A percentile compares a stretch with the other conserved stretches of the same genome.
Conservation (phyloP, 306 rosid species). For the Citrullus mucosospermus region DNA sequence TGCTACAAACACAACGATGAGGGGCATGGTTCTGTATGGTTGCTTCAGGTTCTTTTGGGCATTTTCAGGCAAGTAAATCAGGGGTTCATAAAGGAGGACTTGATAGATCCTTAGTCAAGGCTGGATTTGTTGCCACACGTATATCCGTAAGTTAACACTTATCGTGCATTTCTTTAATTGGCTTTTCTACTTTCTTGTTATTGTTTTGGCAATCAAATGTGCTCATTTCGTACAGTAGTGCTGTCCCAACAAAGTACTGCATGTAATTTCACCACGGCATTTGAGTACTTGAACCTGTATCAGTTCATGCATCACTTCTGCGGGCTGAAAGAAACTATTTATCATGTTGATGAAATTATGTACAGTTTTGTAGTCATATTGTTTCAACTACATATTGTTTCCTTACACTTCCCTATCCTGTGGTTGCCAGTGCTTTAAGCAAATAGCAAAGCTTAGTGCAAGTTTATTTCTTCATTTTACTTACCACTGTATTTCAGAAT, state of each 20-base stretch:
- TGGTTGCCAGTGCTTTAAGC: too few species aligned
- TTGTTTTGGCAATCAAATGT: neutral
- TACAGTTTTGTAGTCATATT: neutral
- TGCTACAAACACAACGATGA: neutral
- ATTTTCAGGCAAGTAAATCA: conserved; percentile 92
- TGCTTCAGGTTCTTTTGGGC: conserved; percentile 85
- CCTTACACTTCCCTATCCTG: neutral
- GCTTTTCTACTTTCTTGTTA: neutral
- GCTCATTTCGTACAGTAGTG: neutral
- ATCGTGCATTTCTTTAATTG: neutral
- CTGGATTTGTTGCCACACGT: conserved; percentile 91
- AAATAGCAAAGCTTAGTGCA: too few species aligned
- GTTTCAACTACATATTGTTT: neutral
- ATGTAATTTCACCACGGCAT: neutral
- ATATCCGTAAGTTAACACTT: conserved; percentile 53
- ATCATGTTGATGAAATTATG: neutral
- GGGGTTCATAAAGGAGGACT: conserved; percentile 89
- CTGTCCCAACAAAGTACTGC: neutral
- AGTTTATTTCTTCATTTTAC: too few species aligned
- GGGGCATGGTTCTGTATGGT: conserved; percentile 12
- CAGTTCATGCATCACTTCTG: neutral
- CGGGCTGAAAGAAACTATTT: neutral
- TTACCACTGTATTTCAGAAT: too few species aligned
- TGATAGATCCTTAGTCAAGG: conserved; percentile 71
- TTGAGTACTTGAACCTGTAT: neutral